Base-by-base conservation (phyloP, 495 filamentous ascomycete genomes). In the Talaromyces trachyspermus region DNA sequence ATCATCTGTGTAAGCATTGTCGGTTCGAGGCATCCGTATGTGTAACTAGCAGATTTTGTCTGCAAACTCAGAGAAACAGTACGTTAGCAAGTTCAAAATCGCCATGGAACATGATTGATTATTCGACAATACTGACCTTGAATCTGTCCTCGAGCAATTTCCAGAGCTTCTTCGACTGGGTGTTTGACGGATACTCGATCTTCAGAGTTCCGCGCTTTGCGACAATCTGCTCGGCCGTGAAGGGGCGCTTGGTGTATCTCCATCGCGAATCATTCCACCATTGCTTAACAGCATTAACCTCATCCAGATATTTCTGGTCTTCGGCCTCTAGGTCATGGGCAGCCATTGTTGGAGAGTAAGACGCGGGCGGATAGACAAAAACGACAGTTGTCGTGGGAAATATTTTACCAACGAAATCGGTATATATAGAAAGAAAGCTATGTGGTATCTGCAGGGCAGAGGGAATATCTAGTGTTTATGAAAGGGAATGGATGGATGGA, bases 1-100 rank as follows among this genome's bases (percentile, higher is more conserved):
- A 89, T 91, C 92, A 98, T 98, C 65, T 98, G 92, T 17, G 94
- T 96, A 58, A 98, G 77, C 86, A 95, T 95, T 4, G 94, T 95
- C 8, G 92, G 92, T 57, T 98, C 94, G 48, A 98, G 74, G 67
- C 92, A 96, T 59, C 92, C 92, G 67, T 95, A 98, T 29, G 92
- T 98, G 70, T 79, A 95, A 69, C 86, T 92, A 30, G 85, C 85
- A 54, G 89, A 85, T 48, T 79, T 80, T 55, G 79, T 84, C 88
- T 95, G 60, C 12, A 6, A 25, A 18, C 8, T 9, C 15, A 17
- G n/a, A n/a, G n/a, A n/a, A n/a, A n/a, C 3, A 22, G 11, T 36
- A 15, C 10, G 40, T 54, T 22, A 58, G 24, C 7, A 24, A 26
- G 17, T 35, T 24, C n/a, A n/a, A 35, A 32, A 23, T 11, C 7